phyloP scores from a whole-genome alignment of 2,329 filamentous ascomycete genomes.

The Ascochyta viciae-villosae region DNA sequence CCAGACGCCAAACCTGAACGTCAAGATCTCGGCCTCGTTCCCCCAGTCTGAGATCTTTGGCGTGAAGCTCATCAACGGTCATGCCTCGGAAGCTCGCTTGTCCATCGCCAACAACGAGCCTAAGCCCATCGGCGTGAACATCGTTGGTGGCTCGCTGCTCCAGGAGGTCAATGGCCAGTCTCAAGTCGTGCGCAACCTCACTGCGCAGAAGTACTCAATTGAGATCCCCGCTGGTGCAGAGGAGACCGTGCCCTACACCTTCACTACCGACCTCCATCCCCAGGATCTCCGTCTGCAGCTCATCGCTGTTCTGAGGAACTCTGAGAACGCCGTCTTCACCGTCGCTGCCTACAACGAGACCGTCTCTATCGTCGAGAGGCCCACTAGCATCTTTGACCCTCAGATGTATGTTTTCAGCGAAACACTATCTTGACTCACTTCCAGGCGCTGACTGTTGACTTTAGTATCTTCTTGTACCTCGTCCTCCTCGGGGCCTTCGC shows the following conservation, averaged over 20 bases:
- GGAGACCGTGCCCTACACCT: constrained; percentile 79
- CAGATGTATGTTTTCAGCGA: constrained; percentile 75
- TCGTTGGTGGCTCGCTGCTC: constrained; percentile 78
- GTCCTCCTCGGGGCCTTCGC: constrained; percentile 81
- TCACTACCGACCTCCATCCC: constrained; percentile 90
- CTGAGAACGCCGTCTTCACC: constrained; percentile 74
- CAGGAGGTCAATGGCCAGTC: constrained; percentile 63
- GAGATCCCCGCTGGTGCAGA: constrained; percentile 78
- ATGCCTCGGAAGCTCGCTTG: constrained; percentile 81
- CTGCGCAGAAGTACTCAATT: constrained; percentile 74
- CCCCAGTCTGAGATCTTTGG: constrained; percentile 82
- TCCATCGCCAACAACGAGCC: constrained; percentile 86
- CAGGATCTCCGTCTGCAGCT: constrained; percentile 85
- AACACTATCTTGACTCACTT: too few relatives aligned
- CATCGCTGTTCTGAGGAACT: constrained; percentile 73
- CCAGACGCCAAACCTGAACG: constrained; percentile 66
- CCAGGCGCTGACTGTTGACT: too few relatives aligned
- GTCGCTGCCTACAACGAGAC: constrained; percentile 81
- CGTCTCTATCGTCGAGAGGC: constrained; percentile 86
- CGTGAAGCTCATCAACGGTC: constrained; percentile 93
- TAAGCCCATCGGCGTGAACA: constrained; percentile 73
- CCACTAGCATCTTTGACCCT: constrained; percentile 90
- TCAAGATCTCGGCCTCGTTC: constrained; percentile 65
- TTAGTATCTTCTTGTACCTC: constrained; percentile 95
- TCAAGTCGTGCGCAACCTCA: constrained; percentile 82